Conservation (phyloP, 2,329 filamentous ascomycete genomes). For the Aspergillus clavatus region DNA sequence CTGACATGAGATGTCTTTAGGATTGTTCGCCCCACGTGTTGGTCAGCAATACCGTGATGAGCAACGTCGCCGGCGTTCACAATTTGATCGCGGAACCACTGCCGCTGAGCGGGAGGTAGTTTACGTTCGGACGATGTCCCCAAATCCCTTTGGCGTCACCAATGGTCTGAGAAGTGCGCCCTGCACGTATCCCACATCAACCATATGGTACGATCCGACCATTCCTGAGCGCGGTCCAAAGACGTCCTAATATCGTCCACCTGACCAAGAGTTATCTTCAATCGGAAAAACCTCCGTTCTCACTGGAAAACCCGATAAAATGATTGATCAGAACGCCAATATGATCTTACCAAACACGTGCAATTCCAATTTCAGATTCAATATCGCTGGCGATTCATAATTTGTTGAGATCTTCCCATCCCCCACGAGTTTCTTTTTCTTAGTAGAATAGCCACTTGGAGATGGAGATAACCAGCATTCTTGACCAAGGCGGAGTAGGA, state of each 20-base stretch:
- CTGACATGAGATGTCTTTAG: slow-evolving; percentile 6
- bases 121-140: slow-evolving; percentile 22
- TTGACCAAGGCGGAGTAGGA: slow-evolving; percentile 17
- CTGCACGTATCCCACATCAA: slow-evolving; percentile 23
- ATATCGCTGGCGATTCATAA: neutral
- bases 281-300: too few relatives aligned
- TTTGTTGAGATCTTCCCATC: neutral
- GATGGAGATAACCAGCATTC: slow-evolving; percentile 13
- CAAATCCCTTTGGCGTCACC: slow-evolving; percentile 15
- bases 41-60: slow-evolving; percentile 69
- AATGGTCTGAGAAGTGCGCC: slow-evolving; percentile 20
- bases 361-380: neutral
- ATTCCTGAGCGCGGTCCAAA: slow-evolving; percentile 16
- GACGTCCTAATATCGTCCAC: slow-evolving; percentile 13
- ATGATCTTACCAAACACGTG: neutral
- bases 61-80: slow-evolving; percentile 69
- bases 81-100: slow-evolving; percentile 76
- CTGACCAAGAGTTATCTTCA: neutral
- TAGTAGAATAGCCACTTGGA: slow-evolving; percentile 17
- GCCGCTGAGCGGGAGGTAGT: slow-evolving; percentile 62
- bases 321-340: neutral
- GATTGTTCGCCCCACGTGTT: slow-evolving; percentile 72
- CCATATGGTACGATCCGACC: slow-evolving; percentile 20
- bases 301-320: too few relatives aligned
- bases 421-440: slow-evolving; percentile 8